Percentiles rank a stretch among this genome's conserved stretches.
Evolutionary conservation across 257 asterid genomes (phyloP).

Genomic region (Echites panduratus): DNA sequence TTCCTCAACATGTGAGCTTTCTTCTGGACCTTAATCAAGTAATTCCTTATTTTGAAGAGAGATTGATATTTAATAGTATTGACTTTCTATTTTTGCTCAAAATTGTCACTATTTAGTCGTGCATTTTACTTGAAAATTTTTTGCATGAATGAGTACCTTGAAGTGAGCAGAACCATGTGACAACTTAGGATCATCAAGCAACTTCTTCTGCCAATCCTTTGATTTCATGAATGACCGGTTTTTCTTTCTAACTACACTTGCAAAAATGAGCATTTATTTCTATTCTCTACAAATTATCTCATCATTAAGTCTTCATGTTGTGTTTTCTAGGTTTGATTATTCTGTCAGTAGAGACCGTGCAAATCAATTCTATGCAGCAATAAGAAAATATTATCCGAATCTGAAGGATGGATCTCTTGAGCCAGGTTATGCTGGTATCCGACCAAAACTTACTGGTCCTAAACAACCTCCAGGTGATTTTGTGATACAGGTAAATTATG

Average conservation of each 20-base stretch:
- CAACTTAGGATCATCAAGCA: background rate
- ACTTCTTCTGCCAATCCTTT: background rate
- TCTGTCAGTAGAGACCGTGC: constrained; percentile 58
- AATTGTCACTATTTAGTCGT: background rate
- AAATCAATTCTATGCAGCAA: constrained; percentile 54
- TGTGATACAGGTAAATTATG: constrained; percentile 51
- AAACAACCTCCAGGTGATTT: constrained; percentile 56
- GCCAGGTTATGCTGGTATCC: constrained; percentile 79
- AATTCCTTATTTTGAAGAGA: background rate
- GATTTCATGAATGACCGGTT: background rate
- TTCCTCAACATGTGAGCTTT: constrained; percentile 67
- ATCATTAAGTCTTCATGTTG: background rate
- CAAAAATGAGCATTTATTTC: background rate
- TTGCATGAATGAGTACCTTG: background rate
- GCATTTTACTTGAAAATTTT: background rate
- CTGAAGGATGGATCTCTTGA: constrained; percentile 63
- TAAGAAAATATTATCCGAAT: constrained; percentile 67
- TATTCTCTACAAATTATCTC: background rate
- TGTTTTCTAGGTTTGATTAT: constrained; percentile 56
- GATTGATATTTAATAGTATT: background rate
- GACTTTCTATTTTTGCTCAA: background rate
- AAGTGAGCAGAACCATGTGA: background rate
- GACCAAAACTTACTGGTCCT: constrained; percentile 73
- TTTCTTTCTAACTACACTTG: background rate
- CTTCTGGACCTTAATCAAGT: background rate